Conservation (phyloP, 345 rosid genomes). For the Zanthoxylum bungeanum region DNA sequence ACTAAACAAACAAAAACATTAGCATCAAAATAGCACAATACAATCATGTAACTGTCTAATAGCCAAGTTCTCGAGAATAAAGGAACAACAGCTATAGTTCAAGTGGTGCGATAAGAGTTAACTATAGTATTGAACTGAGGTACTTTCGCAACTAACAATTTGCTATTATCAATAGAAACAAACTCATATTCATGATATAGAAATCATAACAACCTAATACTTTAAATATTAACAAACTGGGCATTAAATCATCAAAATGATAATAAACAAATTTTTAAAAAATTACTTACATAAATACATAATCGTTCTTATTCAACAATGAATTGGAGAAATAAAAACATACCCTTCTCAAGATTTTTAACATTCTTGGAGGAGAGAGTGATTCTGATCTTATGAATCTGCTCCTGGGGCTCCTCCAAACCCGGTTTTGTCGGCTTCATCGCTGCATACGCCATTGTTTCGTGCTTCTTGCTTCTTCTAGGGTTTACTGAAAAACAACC, state of each 20-base stretch:
- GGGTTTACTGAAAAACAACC: not conserved
- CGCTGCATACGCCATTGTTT: slow-evolving; percentile 41
- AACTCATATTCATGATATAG: not conserved
- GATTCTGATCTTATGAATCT: slow-evolving; percentile 73
- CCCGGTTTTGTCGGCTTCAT: slow-evolving; percentile 54
- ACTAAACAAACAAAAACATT: slow-evolving; percentile 23
- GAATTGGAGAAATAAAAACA: not conserved
- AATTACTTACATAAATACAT: too few species aligned
- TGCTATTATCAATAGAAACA: not conserved
- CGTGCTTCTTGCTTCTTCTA: not conserved
- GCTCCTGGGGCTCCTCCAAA: slow-evolving; percentile 59
- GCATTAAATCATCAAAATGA: not conserved
- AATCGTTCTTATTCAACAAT: not conserved
- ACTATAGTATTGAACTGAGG: too few species aligned
- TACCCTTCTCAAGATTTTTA: slow-evolving; percentile 74
- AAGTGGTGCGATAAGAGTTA: not conserved
- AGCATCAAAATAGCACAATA: not conserved
- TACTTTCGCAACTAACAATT: not conserved
- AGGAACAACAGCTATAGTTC: too few species aligned
- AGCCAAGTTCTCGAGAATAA: too few species aligned
- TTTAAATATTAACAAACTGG: not conserved
- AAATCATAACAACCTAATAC: not conserved
- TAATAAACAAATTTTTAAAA: not conserved
- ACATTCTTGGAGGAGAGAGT: slow-evolving; percentile 75
- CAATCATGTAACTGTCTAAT: too few species aligned